Conservation (phyloP, 2,329 filamentous ascomycete genomes). For the Scorias spongiosa region DNA sequence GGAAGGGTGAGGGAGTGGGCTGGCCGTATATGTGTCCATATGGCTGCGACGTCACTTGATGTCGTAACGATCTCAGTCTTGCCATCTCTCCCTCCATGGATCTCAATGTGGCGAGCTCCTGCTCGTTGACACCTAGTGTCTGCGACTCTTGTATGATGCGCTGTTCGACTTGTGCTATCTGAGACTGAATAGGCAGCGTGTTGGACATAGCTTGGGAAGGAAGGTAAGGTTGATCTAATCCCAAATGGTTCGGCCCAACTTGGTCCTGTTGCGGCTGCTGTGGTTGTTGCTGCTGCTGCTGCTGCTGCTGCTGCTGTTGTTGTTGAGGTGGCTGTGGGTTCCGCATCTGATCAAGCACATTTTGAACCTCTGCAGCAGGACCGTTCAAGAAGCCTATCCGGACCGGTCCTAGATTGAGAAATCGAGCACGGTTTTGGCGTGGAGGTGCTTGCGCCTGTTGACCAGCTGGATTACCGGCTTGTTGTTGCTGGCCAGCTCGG, state of each 20-base stretch:
- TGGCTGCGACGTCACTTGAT: neutral
- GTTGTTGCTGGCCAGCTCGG: constrained; percentile 6
- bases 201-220: neutral
- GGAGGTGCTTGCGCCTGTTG: constrained; percentile 11
- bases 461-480: constrained; percentile 3
- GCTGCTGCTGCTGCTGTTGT: constrained; percentile 6
- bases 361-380: constrained; percentile 31
- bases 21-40: neutral
- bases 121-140: constrained; percentile 45
- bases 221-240: constrained; percentile 11
- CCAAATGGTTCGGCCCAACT: constrained; percentile 18
- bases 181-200: constrained; percentile 34
- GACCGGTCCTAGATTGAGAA: constrained; percentile 61
- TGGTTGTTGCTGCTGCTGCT: constrained; percentile 6
- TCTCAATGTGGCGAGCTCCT: constrained; percentile 54
- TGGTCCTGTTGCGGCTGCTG: constrained; percentile 11
- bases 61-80: constrained; percentile 37
- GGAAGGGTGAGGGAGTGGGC: too few relatives aligned
- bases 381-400: constrained; percentile 54
- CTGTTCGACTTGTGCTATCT: constrained; percentile 52
- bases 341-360: constrained; percentile 21
- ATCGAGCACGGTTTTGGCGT: constrained; percentile 19
- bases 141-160: constrained; percentile 54
- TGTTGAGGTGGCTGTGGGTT: constrained; percentile 7
- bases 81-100: constrained; percentile 52